A percentile compares a stretch with the other conserved stretches of the same genome.
Evolutionary conservation across 352 stramenopile species (phyloP).

Genomic region (Pythium sukuiense): DNA sequence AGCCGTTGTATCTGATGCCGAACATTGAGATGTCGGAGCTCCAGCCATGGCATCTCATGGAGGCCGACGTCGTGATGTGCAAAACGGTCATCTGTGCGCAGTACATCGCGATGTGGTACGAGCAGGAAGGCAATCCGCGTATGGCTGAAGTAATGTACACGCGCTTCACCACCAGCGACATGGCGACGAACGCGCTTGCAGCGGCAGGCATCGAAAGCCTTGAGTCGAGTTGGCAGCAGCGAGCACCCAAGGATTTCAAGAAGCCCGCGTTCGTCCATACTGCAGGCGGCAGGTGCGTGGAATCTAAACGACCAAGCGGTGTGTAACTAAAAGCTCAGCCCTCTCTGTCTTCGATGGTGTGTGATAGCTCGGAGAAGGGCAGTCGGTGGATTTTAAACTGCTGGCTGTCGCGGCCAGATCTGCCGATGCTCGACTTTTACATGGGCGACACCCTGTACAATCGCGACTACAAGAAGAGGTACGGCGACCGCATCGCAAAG

Average conservation of each 20-base stretch:
- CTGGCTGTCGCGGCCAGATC: constrained; percentile 48
- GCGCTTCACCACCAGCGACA: constrained; percentile 54
- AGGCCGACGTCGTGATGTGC: constrained; percentile 52
- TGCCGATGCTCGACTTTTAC: constrained; percentile 52
- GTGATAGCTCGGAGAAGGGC: constrained; percentile 41
- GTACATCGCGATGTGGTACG: constrained; percentile 49
- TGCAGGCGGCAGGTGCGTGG: constrained; percentile 28
- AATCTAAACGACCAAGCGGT: no score
- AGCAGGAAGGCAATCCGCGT: constrained; percentile 55
- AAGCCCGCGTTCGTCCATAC: constrained; percentile 49
- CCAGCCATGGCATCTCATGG: constrained; percentile 40
- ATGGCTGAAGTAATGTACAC: constrained; percentile 52
- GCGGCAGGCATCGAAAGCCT: background rate
- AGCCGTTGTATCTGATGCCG: constrained; percentile 33
- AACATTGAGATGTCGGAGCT: constrained; percentile 58
- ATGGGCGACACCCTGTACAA: constrained; percentile 42
- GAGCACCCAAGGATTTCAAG: constrained; percentile 36
- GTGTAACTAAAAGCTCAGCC: no score
- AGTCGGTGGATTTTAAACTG: constrained; percentile 50
- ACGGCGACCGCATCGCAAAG: background rate
- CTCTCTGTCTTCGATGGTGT: no score
- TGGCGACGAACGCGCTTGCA: constrained; percentile 26
- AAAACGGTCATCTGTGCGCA: constrained; percentile 51
- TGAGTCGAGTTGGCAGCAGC: background rate
- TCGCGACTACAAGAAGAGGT: constrained; percentile 2